A percentile compares a stretch with the other conserved stretches of the same genome.
phyloP scores from a whole-genome alignment of 2,329 filamentous ascomycete species.

The Sporothrix globosa region DNA sequence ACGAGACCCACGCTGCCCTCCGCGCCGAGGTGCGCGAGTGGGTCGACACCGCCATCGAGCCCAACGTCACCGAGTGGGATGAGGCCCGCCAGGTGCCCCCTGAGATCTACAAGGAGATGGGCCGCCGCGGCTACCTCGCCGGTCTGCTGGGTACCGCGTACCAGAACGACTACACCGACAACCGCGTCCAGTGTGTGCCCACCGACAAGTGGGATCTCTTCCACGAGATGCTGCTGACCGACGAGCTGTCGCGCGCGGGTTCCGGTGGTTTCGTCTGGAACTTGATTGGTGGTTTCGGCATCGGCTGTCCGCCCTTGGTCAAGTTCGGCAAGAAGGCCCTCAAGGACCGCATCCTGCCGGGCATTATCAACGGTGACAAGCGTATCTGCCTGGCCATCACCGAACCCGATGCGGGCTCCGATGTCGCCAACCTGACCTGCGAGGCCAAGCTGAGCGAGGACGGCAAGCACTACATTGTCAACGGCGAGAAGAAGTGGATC shows the following conservation, averaged over 20 bases:
- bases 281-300: slow-evolving; percentile 92
- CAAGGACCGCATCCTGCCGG: slow-evolving; percentile 84
- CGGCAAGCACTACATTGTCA: slow-evolving; percentile 98
- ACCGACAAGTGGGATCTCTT: slow-evolving; percentile 96
- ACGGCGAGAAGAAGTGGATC: slow-evolving; percentile 99
- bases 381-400: slow-evolving; percentile 97
- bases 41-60: slow-evolving; percentile 87
- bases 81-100: slow-evolving; percentile 89
- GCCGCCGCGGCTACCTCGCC: slow-evolving; percentile 88
- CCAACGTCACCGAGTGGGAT: slow-evolving; percentile 93
- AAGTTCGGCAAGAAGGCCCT: slow-evolving; percentile 88
- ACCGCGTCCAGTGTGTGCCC: slow-evolving; percentile 74
- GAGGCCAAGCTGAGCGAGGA: slow-evolving; percentile 94
- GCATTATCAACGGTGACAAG: slow-evolving; percentile 89
- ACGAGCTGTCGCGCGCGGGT: slow-evolving; percentile 86
- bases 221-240: slow-evolving; percentile 94
- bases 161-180: slow-evolving; percentile 72
- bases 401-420: slow-evolving; percentile 90
- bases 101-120: slow-evolving; percentile 93
- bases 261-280: slow-evolving; percentile 98
- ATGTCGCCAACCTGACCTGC: slow-evolving; percentile 93
- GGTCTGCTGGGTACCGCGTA: slow-evolving; percentile 85
- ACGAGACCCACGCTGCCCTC: slow-evolving; percentile 88
- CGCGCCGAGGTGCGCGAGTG: slow-evolving; percentile 89
- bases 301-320: slow-evolving; percentile 86